Percentiles rank a stretch among this genome's conserved stretches.
Evolutionary conservation across 1,284 basidiomycete genomes (phyloP).

Genomic region (Wolfiporia cocos): DNA sequence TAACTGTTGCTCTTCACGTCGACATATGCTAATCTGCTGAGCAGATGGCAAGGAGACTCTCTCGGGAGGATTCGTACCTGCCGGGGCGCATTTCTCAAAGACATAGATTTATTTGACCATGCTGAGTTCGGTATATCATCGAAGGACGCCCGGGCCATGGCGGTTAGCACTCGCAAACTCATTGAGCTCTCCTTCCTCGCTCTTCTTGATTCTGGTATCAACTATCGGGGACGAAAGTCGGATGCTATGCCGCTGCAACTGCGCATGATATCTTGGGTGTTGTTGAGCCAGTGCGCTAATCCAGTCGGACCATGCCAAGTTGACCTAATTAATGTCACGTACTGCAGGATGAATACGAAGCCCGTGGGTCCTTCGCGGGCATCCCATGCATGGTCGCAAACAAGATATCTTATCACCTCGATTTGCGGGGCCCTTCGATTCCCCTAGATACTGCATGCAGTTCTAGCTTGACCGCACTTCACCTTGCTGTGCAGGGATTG

Average conservation of each 20-base stretch:
- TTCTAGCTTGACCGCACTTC: constrained; percentile 37
- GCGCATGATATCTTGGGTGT: constrained; percentile 9
- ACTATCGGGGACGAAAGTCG: constrained; percentile 31
- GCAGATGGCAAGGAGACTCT: constrained; percentile 21
- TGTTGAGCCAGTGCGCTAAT: constrained; percentile 13
- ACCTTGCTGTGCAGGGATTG: constrained; percentile 40
- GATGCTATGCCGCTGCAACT: constrained; percentile 30
- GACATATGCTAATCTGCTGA: not conserved
- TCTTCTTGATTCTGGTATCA: constrained; percentile 35
- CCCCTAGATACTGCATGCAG: constrained; percentile 46
- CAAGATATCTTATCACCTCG: constrained; percentile 41
- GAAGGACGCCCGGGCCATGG: constrained; percentile 32
- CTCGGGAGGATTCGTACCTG: constrained; percentile 23
- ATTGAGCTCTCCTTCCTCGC: constrained; percentile 34
- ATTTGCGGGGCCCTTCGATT: constrained; percentile 40
- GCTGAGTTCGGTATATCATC: constrained; percentile 35
- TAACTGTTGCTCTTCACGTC: not conserved
- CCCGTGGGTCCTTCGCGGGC: constrained; percentile 30
- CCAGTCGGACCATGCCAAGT: too few relatives aligned
- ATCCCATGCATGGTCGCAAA: constrained; percentile 36
- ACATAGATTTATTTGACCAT: constrained; percentile 30
- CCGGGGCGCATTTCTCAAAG: constrained; percentile 33
- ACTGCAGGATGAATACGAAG: constrained; percentile 31
- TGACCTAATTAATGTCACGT: too few relatives aligned
- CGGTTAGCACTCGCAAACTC: constrained; percentile 30